phyloP scores from a whole-genome alignment of 768 basidiomycete species.

The Podaxis mareebaensis region DNA sequence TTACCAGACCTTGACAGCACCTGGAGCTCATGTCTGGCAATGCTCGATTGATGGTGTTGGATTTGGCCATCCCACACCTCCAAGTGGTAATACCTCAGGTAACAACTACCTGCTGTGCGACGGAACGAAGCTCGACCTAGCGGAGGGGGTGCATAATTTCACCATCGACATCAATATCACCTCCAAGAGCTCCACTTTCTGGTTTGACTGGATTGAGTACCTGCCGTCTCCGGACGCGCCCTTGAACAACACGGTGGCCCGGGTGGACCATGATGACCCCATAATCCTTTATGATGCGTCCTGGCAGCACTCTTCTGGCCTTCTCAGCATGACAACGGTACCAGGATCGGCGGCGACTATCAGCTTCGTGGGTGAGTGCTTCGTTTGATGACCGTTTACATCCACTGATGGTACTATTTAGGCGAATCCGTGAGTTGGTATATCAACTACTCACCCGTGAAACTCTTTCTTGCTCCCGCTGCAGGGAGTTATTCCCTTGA shows the following conservation, averaged over 20 bases:
- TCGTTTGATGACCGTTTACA: neutral
- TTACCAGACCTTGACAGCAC: neutral
- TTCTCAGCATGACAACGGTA: neutral
- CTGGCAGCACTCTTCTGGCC: neutral
- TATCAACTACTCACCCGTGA: neutral
- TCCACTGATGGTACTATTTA: neutral
- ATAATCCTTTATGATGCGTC: neutral
- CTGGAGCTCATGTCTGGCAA: neutral
- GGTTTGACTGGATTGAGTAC: neutral
- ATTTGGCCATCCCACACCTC: neutral
- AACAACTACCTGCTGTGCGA: neutral
- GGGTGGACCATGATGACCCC: neutral
- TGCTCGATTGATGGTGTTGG: neutral
- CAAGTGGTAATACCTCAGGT: neutral
- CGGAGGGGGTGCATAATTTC: neutral
- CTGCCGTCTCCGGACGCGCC: neutral
- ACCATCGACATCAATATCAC: neutral
- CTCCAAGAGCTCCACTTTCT: neutral
- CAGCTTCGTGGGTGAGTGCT: neutral
- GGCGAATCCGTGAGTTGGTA: slow-evolving; percentile 2
- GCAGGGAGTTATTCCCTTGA: neutral
- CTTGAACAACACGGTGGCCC: neutral
- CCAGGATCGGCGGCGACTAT: neutral
- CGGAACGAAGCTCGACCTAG: neutral
- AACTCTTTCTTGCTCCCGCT: neutral